Percentiles rank a stretch among this genome's conserved stretches.
Evolutionary conservation across 2,329 filamentous ascomycete species (phyloP).

Genomic region (Colletotrichum abscissum): DNA sequence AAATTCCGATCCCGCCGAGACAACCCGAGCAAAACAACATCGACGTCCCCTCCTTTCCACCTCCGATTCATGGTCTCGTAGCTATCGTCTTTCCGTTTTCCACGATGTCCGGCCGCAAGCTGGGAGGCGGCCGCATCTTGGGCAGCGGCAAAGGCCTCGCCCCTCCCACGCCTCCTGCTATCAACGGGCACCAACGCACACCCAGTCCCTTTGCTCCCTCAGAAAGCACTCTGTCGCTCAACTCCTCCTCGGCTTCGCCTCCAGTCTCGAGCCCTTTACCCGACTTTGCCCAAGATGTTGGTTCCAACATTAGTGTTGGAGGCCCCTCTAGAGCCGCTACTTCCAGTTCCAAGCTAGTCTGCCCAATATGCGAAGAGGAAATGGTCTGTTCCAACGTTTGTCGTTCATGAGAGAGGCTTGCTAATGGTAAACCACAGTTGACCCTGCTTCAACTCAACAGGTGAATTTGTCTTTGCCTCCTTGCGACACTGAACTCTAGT

Average conservation of each 20-base stretch:
- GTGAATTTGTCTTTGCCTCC: slow-evolving; percentile 45
- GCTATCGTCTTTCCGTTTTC: slow-evolving; percentile 18
- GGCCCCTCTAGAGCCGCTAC: slow-evolving; percentile 65
- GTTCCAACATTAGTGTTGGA: slow-evolving; percentile 80
- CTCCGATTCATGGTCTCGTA: slow-evolving; percentile 34
- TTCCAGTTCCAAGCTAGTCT: slow-evolving; percentile 78
- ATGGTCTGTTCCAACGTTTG: slow-evolving; percentile 73
- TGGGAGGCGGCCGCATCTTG: slow-evolving; percentile 92
- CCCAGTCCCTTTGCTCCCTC: slow-evolving; percentile 65
- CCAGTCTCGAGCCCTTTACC: slow-evolving; percentile 70
- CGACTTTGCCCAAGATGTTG: slow-evolving; percentile 80
- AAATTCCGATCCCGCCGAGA: not conserved
- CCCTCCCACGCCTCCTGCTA: slow-evolving; percentile 62
- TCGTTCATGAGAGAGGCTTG: not conserved
- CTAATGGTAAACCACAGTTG: slow-evolving; percentile 66
- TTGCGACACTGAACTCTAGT: slow-evolving; percentile 19
- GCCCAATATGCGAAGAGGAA: slow-evolving; percentile 98
- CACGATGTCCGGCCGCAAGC: slow-evolving; percentile 83
- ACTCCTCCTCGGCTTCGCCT: slow-evolving; percentile 76
- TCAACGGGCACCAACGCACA: slow-evolving; percentile 52
- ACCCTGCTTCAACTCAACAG: slow-evolving; percentile 93
- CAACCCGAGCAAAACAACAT: slow-evolving; percentile 41
- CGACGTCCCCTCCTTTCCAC: slow-evolving; percentile 40
- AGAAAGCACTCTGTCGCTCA: slow-evolving; percentile 81
- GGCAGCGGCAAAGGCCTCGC: slow-evolving; percentile 87